Percentiles rank a stretch among this genome's conserved stretches.
Conservation (phyloP, 2,329 filamentous ascomycete species). For the Mycosphaerelloides madeirae region DNA sequence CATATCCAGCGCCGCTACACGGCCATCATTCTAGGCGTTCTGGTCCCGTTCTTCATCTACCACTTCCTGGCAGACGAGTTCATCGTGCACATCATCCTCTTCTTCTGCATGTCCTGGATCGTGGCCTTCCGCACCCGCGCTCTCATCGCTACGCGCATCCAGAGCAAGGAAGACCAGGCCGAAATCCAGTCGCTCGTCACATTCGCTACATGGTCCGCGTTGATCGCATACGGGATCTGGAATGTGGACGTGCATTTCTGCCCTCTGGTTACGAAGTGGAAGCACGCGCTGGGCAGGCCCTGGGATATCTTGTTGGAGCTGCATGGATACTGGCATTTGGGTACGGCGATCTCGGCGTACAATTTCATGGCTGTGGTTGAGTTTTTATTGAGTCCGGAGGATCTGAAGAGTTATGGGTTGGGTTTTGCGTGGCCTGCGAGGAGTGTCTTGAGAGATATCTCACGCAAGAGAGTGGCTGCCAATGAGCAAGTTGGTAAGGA, state of each 20-base stretch:
- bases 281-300: slow-evolving; percentile 64
- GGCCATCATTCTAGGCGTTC: slow-evolving; percentile 21
- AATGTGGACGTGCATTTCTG: slow-evolving; percentile 74
- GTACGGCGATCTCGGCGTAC: slow-evolving; percentile 53
- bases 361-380: slow-evolving; percentile 27
- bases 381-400: slow-evolving; percentile 17
- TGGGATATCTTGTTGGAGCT: slow-evolving; percentile 72
- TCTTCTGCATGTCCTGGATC: slow-evolving; percentile 24
- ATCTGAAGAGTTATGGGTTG: slow-evolving; percentile 10
- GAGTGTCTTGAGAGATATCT: slow-evolving; percentile 13
- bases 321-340: slow-evolving; percentile 71
- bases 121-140: slow-evolving; percentile 15
- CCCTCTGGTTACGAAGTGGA: slow-evolving; percentile 59
- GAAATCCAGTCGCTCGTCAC: slow-evolving; percentile 40
- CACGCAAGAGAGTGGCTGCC: not conserved
- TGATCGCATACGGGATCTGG: slow-evolving; percentile 67
- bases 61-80: slow-evolving; percentile 30
- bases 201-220: slow-evolving; percentile 13
- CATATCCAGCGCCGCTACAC: slow-evolving; percentile 20
- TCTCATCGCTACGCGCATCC: slow-evolving; percentile 18
- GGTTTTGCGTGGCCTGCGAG: slow-evolving; percentile 25
- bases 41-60: slow-evolving; percentile 26
- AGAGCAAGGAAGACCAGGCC: slow-evolving; percentile 14
- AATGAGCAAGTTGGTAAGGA: not conserved
- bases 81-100: slow-evolving; percentile 22